phyloP scores from a whole-genome alignment of 176 grass and related monocot species.

The Oryza officinalis region DNA sequence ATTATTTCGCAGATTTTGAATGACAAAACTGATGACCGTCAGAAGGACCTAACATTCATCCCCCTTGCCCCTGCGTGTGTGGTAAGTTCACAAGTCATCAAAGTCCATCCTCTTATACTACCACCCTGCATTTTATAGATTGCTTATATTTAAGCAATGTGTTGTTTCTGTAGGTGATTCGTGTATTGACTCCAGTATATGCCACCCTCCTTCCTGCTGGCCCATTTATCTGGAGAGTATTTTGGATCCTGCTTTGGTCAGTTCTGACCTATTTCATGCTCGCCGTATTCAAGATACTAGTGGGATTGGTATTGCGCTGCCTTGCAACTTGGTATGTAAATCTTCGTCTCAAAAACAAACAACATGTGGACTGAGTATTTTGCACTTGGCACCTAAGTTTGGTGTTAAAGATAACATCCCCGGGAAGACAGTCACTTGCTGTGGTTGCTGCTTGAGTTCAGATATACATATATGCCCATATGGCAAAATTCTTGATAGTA shows the following conservation, averaged over 20 bases:
- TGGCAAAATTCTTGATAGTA: slow-evolving; percentile 6
- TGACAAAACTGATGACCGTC: slow-evolving; percentile 78
- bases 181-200: slow-evolving; percentile 87
- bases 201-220: slow-evolving; percentile 72
- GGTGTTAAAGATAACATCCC: slow-evolving; percentile 3
- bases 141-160: slow-evolving; percentile 6
- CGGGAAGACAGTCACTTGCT: slow-evolving; percentile 5
- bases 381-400: background rate
- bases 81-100: slow-evolving; percentile 37
- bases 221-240: slow-evolving; percentile 72
- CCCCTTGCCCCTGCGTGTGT: slow-evolving; percentile 96
- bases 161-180: slow-evolving; percentile 69
- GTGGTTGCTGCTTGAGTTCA: slow-evolving; percentile 18
- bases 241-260: slow-evolving; percentile 85
- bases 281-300: slow-evolving; percentile 85
- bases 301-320: slow-evolving; percentile 67
- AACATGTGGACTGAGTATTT: slow-evolving; percentile 75
- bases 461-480: slow-evolving; percentile 5
- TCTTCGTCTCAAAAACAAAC: slow-evolving; percentile 71
- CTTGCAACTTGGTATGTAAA: slow-evolving; percentile 92
- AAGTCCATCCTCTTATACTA: slow-evolving; percentile 7
- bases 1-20: slow-evolving; percentile 73
- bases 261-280: slow-evolving; percentile 84
- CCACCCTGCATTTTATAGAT: slow-evolving; percentile 18
- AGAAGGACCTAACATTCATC: slow-evolving; percentile 94